A percentile compares a stretch with the other conserved stretches of the same genome.
These are phyloP conservation scores for Vitis hybrid DNA, from an alignment of 177 flowering plant genomes.

Conservation along the genomic window DNA sequence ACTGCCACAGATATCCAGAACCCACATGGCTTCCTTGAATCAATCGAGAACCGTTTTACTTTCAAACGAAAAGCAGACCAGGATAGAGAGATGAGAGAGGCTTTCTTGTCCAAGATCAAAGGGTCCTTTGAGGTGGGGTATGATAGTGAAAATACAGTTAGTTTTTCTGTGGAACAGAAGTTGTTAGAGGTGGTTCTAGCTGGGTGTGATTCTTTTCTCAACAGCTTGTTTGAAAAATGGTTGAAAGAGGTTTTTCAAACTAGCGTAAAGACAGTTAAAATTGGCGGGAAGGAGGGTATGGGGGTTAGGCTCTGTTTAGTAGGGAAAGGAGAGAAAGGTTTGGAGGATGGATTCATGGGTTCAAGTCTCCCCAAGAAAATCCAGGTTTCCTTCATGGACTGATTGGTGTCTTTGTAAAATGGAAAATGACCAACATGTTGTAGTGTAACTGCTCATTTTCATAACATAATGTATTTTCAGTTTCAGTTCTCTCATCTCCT, in stretches of 20 bases:
- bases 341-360: slow-evolving; percentile 57
- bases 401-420: slow-evolving; percentile 15
- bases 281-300: slow-evolving; percentile 41
- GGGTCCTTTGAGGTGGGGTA: slow-evolving; percentile 31
- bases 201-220: slow-evolving; percentile 41
- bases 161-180: slow-evolving; percentile 44
- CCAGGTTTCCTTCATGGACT: slow-evolving; percentile 38
- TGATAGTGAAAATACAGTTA: slow-evolving; percentile 26
- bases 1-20: slow-evolving; percentile 8
- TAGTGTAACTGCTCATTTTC: slow-evolving; percentile 27
- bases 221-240: slow-evolving; percentile 72
- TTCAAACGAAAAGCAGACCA: slow-evolving; percentile 27
- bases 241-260: slow-evolving; percentile 67
- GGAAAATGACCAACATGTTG: slow-evolving; percentile 16
- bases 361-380: slow-evolving; percentile 70
- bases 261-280: slow-evolving; percentile 46
- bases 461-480: slow-evolving; percentile 12
- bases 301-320: slow-evolving; percentile 52
- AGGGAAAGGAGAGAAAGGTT: slow-evolving; percentile 28
- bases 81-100: slow-evolving; percentile 27
- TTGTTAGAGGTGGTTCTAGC: slow-evolving; percentile 49
- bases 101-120: slow-evolving; percentile 40
- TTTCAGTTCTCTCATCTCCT: slow-evolving; percentile 2
- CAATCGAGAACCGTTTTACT: slow-evolving; percentile 39
- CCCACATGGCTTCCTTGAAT: slow-evolving; percentile 38